Percentiles rank a stretch among this genome's conserved stretches.
Conservation (phyloP, 2,329 filamentous ascomycete genomes). For the Ilyonectria robusta region DNA sequence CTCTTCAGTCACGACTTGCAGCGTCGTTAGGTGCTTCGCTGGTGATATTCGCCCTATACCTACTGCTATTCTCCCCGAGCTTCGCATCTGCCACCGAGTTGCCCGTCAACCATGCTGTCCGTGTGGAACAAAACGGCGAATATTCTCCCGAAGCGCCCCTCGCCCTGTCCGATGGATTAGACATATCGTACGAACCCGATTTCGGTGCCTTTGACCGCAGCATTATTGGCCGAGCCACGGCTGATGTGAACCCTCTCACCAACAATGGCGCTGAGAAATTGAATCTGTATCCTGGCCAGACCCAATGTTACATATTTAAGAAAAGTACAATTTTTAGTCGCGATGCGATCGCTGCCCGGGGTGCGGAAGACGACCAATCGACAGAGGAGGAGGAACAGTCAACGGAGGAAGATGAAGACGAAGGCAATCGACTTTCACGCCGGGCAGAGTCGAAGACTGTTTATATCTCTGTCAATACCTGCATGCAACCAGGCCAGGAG, state of each 20-base stretch:
- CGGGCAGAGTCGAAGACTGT: conserved; percentile 62
- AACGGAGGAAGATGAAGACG: conserved; percentile 22
- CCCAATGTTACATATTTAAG: conserved; percentile 60
- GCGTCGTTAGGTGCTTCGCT: conserved; percentile 75
- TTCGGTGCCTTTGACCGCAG: conserved; percentile 74
- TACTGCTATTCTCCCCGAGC: conserved; percentile 70
- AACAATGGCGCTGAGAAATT: conserved; percentile 76
- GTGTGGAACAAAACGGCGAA: conserved; percentile 24
- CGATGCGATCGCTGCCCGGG: conserved; percentile 34
- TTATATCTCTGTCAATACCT: conserved; percentile 90
- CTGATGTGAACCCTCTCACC: conserved; percentile 62
- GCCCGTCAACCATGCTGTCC: conserved; percentile 27
- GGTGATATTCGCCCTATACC: conserved; percentile 68
- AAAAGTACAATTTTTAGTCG: conserved; percentile 47
- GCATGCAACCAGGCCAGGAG: conserved; percentile 75
- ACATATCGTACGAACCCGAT: conserved; percentile 68
- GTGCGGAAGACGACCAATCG: conserved; percentile 32
- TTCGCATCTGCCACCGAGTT: conserved; percentile 75
- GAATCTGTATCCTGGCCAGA: conserved; percentile 74
- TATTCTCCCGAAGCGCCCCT: conserved; percentile 6
- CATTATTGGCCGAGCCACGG: conserved; percentile 73
- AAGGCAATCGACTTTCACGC: conserved; percentile 41
- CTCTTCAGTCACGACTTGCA: conserved; percentile 79
- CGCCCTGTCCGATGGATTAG: conserved; percentile 34
- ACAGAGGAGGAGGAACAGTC: conserved; percentile 30